Conservation (phyloP, 768 basidiomycete species). For the Termitomyces sp. region DNA sequence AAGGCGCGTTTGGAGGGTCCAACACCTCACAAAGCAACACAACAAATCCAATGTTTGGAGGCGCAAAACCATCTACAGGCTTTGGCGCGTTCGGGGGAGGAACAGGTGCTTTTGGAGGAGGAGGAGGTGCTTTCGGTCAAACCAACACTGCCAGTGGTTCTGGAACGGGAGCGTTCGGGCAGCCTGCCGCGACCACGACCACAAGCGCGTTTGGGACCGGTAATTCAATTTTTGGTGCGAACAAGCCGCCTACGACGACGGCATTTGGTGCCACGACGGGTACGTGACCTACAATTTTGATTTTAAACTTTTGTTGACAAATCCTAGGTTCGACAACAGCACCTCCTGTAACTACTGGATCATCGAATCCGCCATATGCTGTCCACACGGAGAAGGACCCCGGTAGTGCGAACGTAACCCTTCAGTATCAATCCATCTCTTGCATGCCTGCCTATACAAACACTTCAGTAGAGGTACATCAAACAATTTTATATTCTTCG, state of each 20-base stretch:
- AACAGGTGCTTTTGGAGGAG: constrained; percentile 44
- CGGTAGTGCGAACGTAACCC: constrained; percentile 37
- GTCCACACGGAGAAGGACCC: constrained; percentile 67
- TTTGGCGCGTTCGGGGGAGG: constrained; percentile 73
- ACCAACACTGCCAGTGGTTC: constrained; percentile 30
- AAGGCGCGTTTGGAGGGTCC: constrained; percentile 46
- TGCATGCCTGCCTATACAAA: constrained; percentile 78
- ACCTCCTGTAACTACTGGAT: constrained; percentile 66
- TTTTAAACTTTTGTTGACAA: constrained; percentile 5
- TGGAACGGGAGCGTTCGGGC: constrained; percentile 58
- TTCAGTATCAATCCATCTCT: constrained; percentile 81
- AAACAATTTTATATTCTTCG: constrained; percentile 7
- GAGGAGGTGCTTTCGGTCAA: constrained; percentile 47
- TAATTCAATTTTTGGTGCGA: constrained; percentile 34
- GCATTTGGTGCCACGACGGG: constrained; percentile 42
- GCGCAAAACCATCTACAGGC: constrained; percentile 66
- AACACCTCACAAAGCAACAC: constrained; percentile 36
- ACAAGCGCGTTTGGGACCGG: constrained; percentile 44
- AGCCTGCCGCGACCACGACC: constrained; percentile 38
- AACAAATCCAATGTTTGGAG: constrained; percentile 55
- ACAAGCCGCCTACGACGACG: constrained; percentile 34
- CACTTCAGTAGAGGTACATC: constrained; percentile 71
- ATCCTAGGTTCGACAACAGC: constrained; percentile 25
- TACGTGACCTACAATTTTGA: constrained; percentile 10
- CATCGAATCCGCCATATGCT: constrained; percentile 62